Percentiles rank a stretch among this genome's conserved stretches.
These are phyloP conservation scores for Paramecium biaurelia DNA, from an alignment of 73 alveolate species.

Conservation along the genomic window DNA sequence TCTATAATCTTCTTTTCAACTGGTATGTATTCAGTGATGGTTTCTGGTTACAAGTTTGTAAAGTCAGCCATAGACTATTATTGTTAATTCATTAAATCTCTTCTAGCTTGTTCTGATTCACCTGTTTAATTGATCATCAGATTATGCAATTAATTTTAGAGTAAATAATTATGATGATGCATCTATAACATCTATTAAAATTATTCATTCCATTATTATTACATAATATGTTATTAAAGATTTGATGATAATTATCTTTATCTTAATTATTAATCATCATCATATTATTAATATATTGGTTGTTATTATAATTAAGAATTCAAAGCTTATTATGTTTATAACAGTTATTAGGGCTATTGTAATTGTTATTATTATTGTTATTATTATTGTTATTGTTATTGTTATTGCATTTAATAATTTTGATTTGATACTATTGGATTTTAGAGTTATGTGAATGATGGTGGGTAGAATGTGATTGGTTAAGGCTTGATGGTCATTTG, in stretches of 20 bases:
- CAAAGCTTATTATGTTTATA: background rate
- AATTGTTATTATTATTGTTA: background rate
- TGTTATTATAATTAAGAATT: background rate
- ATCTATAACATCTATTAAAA: background rate
- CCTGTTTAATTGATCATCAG: background rate
- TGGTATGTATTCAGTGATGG: conserved; percentile 33
- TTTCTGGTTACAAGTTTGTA: conserved; percentile 4
- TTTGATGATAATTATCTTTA: background rate
- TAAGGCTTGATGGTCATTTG: background rate
- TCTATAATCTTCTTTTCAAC: conserved; percentile 32
- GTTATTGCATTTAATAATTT: background rate
- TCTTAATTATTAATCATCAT: background rate
- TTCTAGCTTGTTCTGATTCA: background rate
- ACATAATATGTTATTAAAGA: background rate
- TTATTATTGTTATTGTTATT: background rate
- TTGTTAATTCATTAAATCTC: background rate
- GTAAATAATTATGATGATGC: background rate
- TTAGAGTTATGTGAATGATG: background rate
- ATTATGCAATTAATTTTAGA: background rate
- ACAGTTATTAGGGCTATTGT: background rate
- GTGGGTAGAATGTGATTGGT: background rate
- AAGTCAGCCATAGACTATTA: background rate
- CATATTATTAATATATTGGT: background rate
- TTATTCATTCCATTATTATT: background rate
- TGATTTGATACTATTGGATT: background rate